Evolutionary conservation across 2,329 filamentous ascomycete species (phyloP).

Genomic region (Teratosphaeria viscida): DNA sequence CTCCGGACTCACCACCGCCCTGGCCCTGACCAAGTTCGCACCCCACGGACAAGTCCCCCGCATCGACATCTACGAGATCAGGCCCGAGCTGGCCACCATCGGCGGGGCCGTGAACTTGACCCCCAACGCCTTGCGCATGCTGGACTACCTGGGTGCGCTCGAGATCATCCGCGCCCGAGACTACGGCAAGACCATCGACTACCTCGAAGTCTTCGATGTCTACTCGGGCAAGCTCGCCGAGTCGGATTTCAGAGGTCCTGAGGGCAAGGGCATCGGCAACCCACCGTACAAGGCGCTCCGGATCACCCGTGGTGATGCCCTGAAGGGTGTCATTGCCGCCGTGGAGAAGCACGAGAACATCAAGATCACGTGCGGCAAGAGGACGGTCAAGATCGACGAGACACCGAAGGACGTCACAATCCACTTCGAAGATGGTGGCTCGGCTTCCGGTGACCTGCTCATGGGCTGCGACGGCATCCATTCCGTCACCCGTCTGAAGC

Average conservation of each 20-base stretch:
- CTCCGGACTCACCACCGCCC: constrained; percentile 40
- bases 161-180: constrained; percentile 28
- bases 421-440: constrained; percentile 27
- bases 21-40: constrained; percentile 37
- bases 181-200: constrained; percentile 33
- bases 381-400: constrained; percentile 32
- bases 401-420: constrained; percentile 24
- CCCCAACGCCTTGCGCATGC: constrained; percentile 34
- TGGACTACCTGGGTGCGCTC: constrained; percentile 26
- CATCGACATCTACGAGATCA: constrained; percentile 41
- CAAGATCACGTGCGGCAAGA: constrained; percentile 33
- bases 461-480: constrained; percentile 30
- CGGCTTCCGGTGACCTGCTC: constrained; percentile 23
- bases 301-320: constrained; percentile 34
- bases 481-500: constrained; percentile 32
- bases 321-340: constrained; percentile 33
- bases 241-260: constrained; percentile 31
- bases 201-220: constrained; percentile 36
- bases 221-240: constrained; percentile 35
- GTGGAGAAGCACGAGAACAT: constrained; percentile 32
- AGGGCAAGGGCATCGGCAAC: constrained; percentile 34
- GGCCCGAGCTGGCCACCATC: constrained; percentile 35
- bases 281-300: constrained; percentile 35
- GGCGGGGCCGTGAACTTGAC: constrained; percentile 40
- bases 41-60: constrained; percentile 26